These are phyloP conservation scores for Sordaria brevicollis DNA, from an alignment of 495 filamentous ascomycete species.

Conservation along the genomic window DNA sequence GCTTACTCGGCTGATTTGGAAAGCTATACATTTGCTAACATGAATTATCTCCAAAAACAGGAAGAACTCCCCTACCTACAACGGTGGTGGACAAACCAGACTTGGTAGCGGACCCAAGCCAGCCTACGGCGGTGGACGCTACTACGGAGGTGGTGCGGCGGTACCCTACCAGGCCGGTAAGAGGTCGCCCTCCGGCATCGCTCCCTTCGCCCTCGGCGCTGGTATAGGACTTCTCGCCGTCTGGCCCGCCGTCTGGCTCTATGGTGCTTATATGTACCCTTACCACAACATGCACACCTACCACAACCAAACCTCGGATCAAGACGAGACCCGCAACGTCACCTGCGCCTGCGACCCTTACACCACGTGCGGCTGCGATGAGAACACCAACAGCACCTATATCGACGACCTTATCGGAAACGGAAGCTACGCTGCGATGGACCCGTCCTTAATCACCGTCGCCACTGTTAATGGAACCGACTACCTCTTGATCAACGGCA, in stretches of 20 bases:
- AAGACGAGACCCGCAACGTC: constrained; percentile 64
- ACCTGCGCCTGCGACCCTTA: constrained; percentile 65
- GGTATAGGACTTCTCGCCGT: constrained; percentile 44
- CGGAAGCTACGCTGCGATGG: constrained; percentile 44
- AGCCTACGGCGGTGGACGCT: constrained; percentile 54
- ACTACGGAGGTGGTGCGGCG: constrained; percentile 68
- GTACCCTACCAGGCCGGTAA: constrained; percentile 58
- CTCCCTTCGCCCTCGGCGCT: constrained; percentile 46
- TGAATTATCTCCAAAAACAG: constrained; percentile 1
- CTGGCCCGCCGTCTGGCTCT: constrained; percentile 47
- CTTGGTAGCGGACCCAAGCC: constrained; percentile 54
- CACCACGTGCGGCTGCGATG: constrained; percentile 71
- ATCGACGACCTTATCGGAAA: constrained; percentile 54
- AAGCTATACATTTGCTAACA: neutral
- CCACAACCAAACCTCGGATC: constrained; percentile 42
- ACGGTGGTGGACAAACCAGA: constrained; percentile 53
- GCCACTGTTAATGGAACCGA: constrained; percentile 61
- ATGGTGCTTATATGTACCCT: constrained; percentile 62
- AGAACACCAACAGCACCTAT: constrained; percentile 51
- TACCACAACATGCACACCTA: constrained; percentile 51
- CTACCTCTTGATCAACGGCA: constrained; percentile 76
- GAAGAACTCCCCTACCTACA: constrained; percentile 31
- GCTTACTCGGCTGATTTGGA: too few species aligned
- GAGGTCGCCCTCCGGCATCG: constrained; percentile 42
- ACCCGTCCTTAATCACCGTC: constrained; percentile 54